Evolutionary conservation across 2,329 filamentous ascomycete species (phyloP).

Genomic region (Penicillium sp.): DNA sequence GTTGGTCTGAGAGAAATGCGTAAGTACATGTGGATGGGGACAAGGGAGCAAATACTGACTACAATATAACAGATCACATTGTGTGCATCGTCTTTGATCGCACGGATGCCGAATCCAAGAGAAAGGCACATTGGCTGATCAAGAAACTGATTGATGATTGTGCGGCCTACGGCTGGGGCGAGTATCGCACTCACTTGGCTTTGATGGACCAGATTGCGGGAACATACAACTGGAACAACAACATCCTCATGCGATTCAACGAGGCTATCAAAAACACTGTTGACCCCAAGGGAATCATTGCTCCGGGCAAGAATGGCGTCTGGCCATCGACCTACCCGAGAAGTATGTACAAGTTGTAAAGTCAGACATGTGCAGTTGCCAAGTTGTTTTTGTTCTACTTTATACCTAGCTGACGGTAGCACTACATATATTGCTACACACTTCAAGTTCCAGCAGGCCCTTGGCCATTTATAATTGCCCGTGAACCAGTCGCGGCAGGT

Average conservation of each 20-base stretch:
- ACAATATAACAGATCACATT: no score
- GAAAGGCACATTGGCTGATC: background rate
- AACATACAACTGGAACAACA: constrained; percentile 45
- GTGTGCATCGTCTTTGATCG: no score
- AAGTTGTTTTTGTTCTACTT: no score
- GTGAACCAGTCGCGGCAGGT: no score
- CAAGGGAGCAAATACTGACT: background rate
- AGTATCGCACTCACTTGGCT: constrained; percentile 46
- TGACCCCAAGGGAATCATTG: constrained; percentile 36
- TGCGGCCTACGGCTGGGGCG: constrained; percentile 32
- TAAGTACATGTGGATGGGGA: background rate
- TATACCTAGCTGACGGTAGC: no score
- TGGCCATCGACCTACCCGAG: constrained; percentile 4
- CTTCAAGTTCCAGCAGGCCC: no score
- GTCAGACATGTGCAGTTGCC: background rate
- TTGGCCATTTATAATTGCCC: no score
- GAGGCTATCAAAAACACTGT: constrained; percentile 44
- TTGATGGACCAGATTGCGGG: constrained; percentile 47
- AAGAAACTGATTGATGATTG: no score
- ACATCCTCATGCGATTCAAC: constrained; percentile 43
- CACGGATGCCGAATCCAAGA: background rate
- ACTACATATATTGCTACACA: no score
- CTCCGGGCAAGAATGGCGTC: constrained; percentile 6
- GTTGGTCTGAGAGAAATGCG: constrained; percentile 52
- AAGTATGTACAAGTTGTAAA: background rate